Conservation (phyloP, 1,284 basidiomycete genomes). For the Fomes fomentarius region DNA sequence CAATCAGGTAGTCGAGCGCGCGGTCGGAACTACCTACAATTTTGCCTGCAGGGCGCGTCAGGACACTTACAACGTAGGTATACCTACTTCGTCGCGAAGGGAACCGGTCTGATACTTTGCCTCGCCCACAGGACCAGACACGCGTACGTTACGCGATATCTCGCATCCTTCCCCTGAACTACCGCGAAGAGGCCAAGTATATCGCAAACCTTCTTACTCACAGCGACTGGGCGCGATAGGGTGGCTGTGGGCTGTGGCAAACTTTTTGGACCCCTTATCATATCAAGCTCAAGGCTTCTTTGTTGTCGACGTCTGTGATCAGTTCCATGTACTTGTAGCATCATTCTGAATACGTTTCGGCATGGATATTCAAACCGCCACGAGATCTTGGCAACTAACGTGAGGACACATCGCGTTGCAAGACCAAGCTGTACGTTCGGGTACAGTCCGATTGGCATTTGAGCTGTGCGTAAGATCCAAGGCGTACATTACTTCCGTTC, state of each 20-base stretch:
- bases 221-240: conserved; percentile 25
- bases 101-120: not conserved
- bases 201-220: conserved; percentile 51
- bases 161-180: conserved; percentile 70
- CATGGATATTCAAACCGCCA: not conserved
- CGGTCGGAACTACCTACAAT: conserved; percentile 75
- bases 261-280: too few relatives aligned
- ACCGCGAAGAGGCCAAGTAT: conserved; percentile 66
- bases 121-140: conserved; percentile 60
- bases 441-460: too few relatives aligned
- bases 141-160: conserved; percentile 85
- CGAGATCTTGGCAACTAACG: too few relatives aligned
- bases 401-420: too few relatives aligned
- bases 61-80: conserved; percentile 81
- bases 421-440: too few relatives aligned
- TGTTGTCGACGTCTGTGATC: too few relatives aligned
- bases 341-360: not conserved
- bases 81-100: not conserved
- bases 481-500: not conserved
- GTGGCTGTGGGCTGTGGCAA: not conserved
- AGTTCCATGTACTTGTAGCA: not conserved
- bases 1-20: conserved; percentile 64
- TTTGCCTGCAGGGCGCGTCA: conserved; percentile 90
- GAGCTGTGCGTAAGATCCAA: not conserved
- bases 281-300: not conserved